Evolutionary conservation across 2,329 filamentous ascomycete species (phyloP).

Genomic region (Cladorrhinum sp.): DNA sequence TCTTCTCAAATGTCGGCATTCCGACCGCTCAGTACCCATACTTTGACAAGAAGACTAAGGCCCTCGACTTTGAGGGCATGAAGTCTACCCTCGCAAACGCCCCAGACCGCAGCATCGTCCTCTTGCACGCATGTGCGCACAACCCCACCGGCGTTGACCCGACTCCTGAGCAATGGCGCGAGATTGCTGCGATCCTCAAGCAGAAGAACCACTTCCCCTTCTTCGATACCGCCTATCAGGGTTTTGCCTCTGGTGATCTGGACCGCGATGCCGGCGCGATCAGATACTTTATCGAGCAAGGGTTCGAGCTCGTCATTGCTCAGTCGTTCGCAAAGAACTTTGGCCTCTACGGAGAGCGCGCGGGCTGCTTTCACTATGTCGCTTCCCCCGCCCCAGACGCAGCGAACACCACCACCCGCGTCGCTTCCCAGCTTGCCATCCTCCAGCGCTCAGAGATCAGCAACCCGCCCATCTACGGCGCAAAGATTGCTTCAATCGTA

Average conservation of each 20-base stretch:
- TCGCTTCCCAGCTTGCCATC: conserved; percentile 86
- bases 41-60: conserved; percentile 84
- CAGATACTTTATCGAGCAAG: conserved; percentile 88
- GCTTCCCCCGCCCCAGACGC: conserved; percentile 70
- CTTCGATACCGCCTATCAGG: conserved; percentile 97
- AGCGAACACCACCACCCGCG: conserved; percentile 55
- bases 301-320: conserved; percentile 82
- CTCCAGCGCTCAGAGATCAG: conserved; percentile 97
- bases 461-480: conserved; percentile 93
- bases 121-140: conserved; percentile 94
- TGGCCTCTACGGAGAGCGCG: conserved; percentile 93
- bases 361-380: conserved; percentile 93
- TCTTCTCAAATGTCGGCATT: conserved; percentile 87
- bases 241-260: conserved; percentile 91
- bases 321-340: conserved; percentile 99
- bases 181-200: conserved; percentile 75
- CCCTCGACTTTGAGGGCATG: conserved; percentile 91
- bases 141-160: conserved; percentile 98
- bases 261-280: conserved; percentile 85
- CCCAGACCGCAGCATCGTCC: conserved; percentile 76
- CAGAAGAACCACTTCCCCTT: conserved; percentile 89
- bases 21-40: conserved; percentile 84
- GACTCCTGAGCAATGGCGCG: conserved; percentile 88
- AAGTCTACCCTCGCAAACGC: conserved; percentile 66
- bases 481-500: conserved; percentile 78